phyloP scores from a whole-genome alignment of 2,329 filamentous ascomycete genomes.

The Arthrocladium fulminans region DNA sequence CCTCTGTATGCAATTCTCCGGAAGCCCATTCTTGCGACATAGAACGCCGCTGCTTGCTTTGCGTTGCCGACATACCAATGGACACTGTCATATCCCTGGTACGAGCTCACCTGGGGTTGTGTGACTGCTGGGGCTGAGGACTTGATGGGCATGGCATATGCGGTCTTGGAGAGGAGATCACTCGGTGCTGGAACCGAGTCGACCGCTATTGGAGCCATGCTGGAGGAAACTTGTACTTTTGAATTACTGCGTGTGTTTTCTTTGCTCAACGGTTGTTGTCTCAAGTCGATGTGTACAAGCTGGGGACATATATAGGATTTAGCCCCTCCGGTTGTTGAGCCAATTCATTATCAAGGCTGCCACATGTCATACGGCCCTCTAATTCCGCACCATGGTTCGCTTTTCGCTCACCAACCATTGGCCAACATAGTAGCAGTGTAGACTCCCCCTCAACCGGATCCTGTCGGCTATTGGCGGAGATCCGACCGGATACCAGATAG shows the following conservation, averaged over 20 bases:
- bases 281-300: neutral
- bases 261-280: neutral
- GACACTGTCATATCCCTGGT: constrained; percentile 83
- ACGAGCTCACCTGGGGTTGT: constrained; percentile 28
- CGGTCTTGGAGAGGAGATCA: constrained; percentile 10
- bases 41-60: constrained; percentile 87
- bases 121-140: constrained; percentile 9
- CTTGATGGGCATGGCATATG: neutral
- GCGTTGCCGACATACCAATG: constrained; percentile 97
- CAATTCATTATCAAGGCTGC: neutral
- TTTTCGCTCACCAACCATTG: neutral
- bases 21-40: constrained; percentile 81
- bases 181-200: constrained; percentile 10
- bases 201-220: constrained; percentile 4
- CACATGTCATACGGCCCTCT: neutral
- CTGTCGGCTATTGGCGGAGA: neutral
- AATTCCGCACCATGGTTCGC: neutral
- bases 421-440: neutral
- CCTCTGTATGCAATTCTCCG: constrained; percentile 72
- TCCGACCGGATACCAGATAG: neutral
- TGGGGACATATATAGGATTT: neutral
- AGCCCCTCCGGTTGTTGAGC: neutral
- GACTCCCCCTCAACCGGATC: neutral
- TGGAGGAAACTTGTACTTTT: neutral
- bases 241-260: neutral